A percentile compares a stretch with the other conserved stretches of the same genome.
Conservation (phyloP, 2,329 filamentous ascomycete species). For the Colletotrichum orchidophilum region DNA sequence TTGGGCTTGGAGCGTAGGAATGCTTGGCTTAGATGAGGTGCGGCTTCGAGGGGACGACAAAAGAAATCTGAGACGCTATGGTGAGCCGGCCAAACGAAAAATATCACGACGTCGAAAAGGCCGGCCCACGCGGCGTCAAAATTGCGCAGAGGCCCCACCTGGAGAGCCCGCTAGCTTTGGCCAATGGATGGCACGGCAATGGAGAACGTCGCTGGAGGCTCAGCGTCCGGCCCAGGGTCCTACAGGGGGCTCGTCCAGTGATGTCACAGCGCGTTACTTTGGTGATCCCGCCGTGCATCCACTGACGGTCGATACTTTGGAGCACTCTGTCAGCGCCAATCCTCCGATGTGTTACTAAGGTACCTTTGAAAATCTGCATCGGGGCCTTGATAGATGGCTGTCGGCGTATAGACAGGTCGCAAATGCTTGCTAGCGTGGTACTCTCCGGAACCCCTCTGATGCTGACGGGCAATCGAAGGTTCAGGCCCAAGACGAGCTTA, state of each 20-base stretch:
- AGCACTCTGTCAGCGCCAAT: not conserved
- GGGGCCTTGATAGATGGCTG: not conserved
- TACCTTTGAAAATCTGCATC: not conserved
- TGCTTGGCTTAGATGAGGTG: not conserved
- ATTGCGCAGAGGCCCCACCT: constrained; percentile 28
- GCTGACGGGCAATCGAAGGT: not conserved
- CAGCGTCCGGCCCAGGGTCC: constrained; percentile 10
- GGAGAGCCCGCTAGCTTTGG: not conserved
- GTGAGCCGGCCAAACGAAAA: constrained; percentile 1
- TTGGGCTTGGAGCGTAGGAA: not conserved
- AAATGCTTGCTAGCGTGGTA: no score
- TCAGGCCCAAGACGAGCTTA: not conserved
- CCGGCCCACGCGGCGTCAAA: constrained; percentile 8
- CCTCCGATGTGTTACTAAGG: not conserved
- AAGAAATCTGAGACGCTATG: constrained; percentile 14
- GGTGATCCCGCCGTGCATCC: not conserved
- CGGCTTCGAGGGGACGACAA: constrained; percentile 6
- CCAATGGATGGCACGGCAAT: constrained; percentile 20
- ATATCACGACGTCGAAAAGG: constrained; percentile 12
- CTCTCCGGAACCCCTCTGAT: no score
- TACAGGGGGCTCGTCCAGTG: constrained; percentile 4
- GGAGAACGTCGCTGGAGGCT: not conserved
- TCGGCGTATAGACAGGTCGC: no score
- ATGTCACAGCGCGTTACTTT: constrained; percentile 15
- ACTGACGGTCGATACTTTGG: not conserved